Evolutionary conservation across 305 asterid species (phyloP).

Genomic region (Fraxinus xanthoxyloides): DNA sequence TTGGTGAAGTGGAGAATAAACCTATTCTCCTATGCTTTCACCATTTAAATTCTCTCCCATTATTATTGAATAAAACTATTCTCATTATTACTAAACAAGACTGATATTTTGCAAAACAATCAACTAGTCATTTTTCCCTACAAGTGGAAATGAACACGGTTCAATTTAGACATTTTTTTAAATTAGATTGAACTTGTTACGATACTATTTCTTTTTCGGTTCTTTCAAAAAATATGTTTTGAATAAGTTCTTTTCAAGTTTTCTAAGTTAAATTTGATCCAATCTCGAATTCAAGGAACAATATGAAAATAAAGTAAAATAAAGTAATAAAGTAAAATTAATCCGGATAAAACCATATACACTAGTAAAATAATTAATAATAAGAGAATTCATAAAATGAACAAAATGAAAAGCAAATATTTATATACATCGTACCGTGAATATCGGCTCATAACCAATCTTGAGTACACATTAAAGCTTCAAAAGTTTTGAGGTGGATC

Average conservation of each 20-base stretch:
- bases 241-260: not conserved
- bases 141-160: not conserved
- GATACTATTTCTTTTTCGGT: not conserved
- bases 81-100: not conserved
- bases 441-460: too few relatives aligned
- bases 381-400: too few relatives aligned
- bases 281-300: too few relatives aligned
- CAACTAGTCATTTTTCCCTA: not conserved
- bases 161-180: not conserved
- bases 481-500: too few relatives aligned
- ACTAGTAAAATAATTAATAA: too few relatives aligned
- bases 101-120: not conserved
- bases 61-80: not conserved
- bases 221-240: not conserved
- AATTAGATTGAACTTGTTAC: not conserved
- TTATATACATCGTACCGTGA: too few relatives aligned
- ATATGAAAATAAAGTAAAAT: too few relatives aligned
- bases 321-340: too few relatives aligned
- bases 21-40: not conserved
- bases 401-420: too few relatives aligned
- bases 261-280: not conserved
- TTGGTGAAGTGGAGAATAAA: slow-evolving; percentile 23
- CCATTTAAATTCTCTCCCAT: not conserved
- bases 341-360: too few relatives aligned
- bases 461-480: too few relatives aligned